Percentiles rank a stretch among this genome's conserved stretches.
Evolutionary conservation across 192 early-diverging fungal species (phyloP).

Genomic region (Backusella westeae): DNA sequence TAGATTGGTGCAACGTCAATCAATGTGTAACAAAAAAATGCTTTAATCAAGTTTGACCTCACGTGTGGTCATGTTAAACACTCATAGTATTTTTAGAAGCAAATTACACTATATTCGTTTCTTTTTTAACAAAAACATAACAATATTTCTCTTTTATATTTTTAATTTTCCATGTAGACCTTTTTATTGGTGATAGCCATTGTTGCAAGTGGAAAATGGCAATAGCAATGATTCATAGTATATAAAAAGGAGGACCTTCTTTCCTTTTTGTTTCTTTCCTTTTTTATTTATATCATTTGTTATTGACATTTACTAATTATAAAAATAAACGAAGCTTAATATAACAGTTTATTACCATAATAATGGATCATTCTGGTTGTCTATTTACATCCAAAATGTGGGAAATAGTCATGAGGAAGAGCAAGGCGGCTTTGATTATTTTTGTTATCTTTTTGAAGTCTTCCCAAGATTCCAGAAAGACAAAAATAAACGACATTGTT

Average conservation of each 20-base stretch:
- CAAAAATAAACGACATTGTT: neutral
- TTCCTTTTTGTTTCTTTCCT: constrained; percentile 1
- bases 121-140: constrained; percentile 1
- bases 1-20: constrained; percentile 4
- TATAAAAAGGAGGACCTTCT: constrained; percentile 1
- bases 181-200: neutral
- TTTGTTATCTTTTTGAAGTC: neutral
- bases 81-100: constrained; percentile 1
- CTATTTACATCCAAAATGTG: neutral
- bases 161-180: neutral
- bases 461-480: neutral
- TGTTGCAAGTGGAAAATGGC: neutral
- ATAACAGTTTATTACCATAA: neutral
- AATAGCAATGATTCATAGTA: neutral
- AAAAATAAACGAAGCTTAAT: neutral
- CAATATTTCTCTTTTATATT: neutral
- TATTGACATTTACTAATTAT: neutral
- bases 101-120: neutral
- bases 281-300: neutral
- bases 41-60: neutral
- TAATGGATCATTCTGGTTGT: neutral
- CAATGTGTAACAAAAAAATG: neutral
- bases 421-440: neutral
- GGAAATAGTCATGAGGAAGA: neutral
- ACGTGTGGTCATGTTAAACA: neutral